Base-by-base conservation (phyloP, 2,329 filamentous ascomycete genomes). In the Pseudocercospora fijiensis region DNA sequence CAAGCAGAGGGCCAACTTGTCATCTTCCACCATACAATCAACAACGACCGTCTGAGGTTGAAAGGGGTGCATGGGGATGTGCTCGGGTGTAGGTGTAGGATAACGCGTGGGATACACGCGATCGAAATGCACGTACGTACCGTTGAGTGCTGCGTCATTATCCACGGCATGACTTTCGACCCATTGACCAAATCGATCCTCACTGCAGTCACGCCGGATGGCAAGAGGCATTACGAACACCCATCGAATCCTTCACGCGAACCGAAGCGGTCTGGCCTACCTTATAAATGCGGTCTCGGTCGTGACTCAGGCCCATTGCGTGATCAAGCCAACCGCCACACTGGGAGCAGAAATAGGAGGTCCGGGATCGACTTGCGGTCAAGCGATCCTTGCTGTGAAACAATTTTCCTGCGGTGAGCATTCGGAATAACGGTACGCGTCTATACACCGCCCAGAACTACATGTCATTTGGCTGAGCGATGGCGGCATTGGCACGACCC, bases 121-220 rank as follows among this genome's bases (percentile, higher is more conserved):
- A 52, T 52, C 18, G 22, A 26, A 27, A 30, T 16, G 24, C 28
- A 56, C 53, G 53, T 56, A 56, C 53, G 53, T 56, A 56, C 53
- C 53, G 28, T 37, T 56, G 27, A 37, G 53, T 30, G 28, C 30
- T 30, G 27, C 26, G 16, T 16, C 26, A 33, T 20, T 18, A 33
- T 20, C 13, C 16, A 26, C 16, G 45, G 45, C 28, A 33, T 26
- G 53, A 22, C 53, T 37, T 24, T 56, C 28, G 20, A 33, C 18
- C 53, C 53, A 56, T 20, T 33, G 13, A n/a, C 28, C 53, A 10
- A 30, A 18, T 41, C 62, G 60, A 33, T 59, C 62, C 53, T 64
- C 62, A 20, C 51, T 57, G 56, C 62, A 64, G 45, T 64, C 62
- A 20, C 62, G 60, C 37, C 62, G 52, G 16, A 61, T 43, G 30